Evolutionary conservation across 805 yeast species (phyloP).

Genomic region (Ogataea pini): DNA sequence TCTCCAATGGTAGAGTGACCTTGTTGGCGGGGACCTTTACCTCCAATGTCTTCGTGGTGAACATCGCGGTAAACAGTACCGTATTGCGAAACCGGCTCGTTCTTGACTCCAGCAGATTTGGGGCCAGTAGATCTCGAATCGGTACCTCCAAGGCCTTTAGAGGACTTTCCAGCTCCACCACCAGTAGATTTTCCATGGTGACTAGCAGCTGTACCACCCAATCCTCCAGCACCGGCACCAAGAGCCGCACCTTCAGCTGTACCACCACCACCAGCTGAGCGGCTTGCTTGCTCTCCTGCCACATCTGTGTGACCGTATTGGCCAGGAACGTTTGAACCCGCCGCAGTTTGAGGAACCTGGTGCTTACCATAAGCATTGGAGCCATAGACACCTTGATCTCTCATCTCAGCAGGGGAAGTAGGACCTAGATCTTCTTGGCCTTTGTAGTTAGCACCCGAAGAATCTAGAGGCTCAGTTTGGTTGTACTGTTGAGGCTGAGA

Average conservation of each 20-base stretch:
- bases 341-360: not conserved
- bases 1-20: slow-evolving; percentile 10
- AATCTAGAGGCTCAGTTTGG: slow-evolving; percentile 2
- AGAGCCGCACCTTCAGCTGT: slow-evolving; percentile 4
- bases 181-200: not conserved
- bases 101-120: not conserved
- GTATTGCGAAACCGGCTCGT: slow-evolving; percentile 11
- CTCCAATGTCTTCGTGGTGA: slow-evolving; percentile 13
- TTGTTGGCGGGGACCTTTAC: not conserved
- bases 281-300: too few species aligned
- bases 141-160: not conserved
- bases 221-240: slow-evolving; percentile 15
- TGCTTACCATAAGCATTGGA: not conserved
- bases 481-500: slow-evolving; percentile 1
- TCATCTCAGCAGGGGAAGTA: slow-evolving; percentile 16
- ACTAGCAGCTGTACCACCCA: slow-evolving; percentile 5
- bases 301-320: too few species aligned
- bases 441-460: not conserved
- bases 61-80: slow-evolving; percentile 21
- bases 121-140: not conserved
- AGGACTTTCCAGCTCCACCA: not conserved
- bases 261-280: not conserved
- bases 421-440: slow-evolving; percentile 4
- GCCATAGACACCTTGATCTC: slow-evolving; percentile 4
- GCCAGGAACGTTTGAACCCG: not conserved